Percentiles rank a stretch among this genome's conserved stretches.
Conservation (phyloP, 225 moss, liverwort and hornwort species). For the Thuidium tamariscinum region DNA sequence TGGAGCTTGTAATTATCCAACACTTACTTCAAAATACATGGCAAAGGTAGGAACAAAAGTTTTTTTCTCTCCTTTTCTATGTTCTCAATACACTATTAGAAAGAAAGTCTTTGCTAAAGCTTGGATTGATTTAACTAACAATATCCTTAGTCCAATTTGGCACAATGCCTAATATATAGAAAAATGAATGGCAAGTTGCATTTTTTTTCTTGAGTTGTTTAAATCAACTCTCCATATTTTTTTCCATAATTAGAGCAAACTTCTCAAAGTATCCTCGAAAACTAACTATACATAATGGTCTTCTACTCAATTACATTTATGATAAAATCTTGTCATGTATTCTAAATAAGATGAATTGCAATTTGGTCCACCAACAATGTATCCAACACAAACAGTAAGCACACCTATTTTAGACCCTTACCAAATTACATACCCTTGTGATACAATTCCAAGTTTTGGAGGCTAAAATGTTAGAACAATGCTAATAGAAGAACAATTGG, state of each 20-base stretch:
- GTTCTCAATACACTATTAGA: neutral
- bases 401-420: fast-evolving
- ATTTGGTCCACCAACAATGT: neutral
- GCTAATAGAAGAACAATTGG: neutral
- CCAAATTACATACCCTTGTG: neutral
- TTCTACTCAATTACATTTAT: neutral
- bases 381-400: neutral
- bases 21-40: neutral
- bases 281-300: neutral
- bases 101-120: neutral
- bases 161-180: fast-evolving
- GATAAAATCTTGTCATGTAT: too few relatives aligned
- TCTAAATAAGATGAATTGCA: fast-evolving
- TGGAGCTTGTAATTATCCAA: neutral
- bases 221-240: neutral
- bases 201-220: fast-evolving
- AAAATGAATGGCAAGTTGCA: neutral
- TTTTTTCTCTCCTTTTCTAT: fast-evolving
- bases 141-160: neutral
- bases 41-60: too few relatives aligned
- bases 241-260: neutral
- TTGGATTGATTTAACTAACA: neutral
- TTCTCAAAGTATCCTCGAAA: neutral
- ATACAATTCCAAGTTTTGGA: neutral
- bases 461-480: too few relatives aligned